A percentile compares a stretch with the other conserved stretches of the same genome.
Conservation (phyloP, 2,329 filamentous ascomycete genomes). For the Colletotrichum incanum region DNA sequence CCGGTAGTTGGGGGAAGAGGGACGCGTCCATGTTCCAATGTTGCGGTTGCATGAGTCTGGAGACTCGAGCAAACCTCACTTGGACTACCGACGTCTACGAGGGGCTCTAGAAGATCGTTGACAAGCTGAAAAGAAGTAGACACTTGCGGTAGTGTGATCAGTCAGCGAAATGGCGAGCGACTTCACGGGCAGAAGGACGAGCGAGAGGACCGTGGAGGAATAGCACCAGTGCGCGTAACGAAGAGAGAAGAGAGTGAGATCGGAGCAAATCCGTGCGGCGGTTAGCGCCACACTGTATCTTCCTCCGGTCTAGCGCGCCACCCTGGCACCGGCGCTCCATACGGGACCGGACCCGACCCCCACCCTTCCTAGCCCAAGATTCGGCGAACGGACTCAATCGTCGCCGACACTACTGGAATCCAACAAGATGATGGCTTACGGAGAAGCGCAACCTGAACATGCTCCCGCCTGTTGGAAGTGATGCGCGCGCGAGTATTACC, state of each 20-base stretch:
- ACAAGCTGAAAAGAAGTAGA: background rate
- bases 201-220: background rate
- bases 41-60: background rate
- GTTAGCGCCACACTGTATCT: conserved; percentile 32
- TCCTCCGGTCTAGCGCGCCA: conserved; percentile 2
- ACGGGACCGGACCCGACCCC: conserved; percentile 12
- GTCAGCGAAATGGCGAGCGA: background rate
- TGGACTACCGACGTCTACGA: too few relatives aligned
- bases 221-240: background rate
- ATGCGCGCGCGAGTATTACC: conserved; percentile 33
- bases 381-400: conserved; percentile 26
- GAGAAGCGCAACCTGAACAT: background rate
- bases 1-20: background rate
- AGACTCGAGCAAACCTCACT: background rate
- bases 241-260: too few relatives aligned
- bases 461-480: background rate
- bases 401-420: conserved; percentile 20
- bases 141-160: too few relatives aligned
- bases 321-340: conserved; percentile 21
- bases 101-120: background rate
- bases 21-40: background rate
- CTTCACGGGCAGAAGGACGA: too few relatives aligned
- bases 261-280: conserved; percentile 19
- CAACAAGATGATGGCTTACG: background rate
- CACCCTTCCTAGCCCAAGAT: background rate